Evolutionary conservation across 306 rosid genomes (phyloP).

Genomic region (Prunus mongolica): DNA sequence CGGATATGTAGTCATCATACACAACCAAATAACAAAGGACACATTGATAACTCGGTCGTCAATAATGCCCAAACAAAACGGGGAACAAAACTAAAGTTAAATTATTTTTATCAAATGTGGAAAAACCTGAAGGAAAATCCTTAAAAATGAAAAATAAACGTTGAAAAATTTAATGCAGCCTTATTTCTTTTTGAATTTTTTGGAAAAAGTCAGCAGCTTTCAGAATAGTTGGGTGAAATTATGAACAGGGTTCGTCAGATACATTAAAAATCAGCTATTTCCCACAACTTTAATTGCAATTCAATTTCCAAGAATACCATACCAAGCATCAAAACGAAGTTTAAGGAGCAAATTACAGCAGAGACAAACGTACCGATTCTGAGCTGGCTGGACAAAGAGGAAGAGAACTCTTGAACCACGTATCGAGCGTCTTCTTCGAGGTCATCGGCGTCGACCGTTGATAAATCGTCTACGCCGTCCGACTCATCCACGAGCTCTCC

Average conservation of each 20-base stretch:
- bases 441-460: slow-evolving; percentile 40
- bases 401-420: slow-evolving; percentile 53
- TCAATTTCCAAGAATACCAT: background rate
- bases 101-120: background rate
- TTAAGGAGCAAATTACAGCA: background rate
- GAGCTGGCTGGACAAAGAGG: slow-evolving; percentile 48
- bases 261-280: background rate
- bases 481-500: slow-evolving; percentile 22
- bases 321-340: background rate
- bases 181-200: background rate
- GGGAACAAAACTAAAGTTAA: background rate
- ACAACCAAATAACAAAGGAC: background rate
- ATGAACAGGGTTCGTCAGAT: background rate
- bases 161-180: background rate
- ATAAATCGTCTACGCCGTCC: slow-evolving; percentile 18
- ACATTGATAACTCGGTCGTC: background rate
- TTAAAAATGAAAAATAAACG: background rate
- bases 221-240: background rate
- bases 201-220: background rate
- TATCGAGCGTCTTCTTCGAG: slow-evolving; percentile 71
- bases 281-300: background rate
- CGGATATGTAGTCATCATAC: background rate
- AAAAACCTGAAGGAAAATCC: background rate
- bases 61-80: background rate
- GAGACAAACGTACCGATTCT: slow-evolving; percentile 36